phyloP scores from a whole-genome alignment of 2,329 filamentous ascomycete genomes.

The Calonectria henricotiae region DNA sequence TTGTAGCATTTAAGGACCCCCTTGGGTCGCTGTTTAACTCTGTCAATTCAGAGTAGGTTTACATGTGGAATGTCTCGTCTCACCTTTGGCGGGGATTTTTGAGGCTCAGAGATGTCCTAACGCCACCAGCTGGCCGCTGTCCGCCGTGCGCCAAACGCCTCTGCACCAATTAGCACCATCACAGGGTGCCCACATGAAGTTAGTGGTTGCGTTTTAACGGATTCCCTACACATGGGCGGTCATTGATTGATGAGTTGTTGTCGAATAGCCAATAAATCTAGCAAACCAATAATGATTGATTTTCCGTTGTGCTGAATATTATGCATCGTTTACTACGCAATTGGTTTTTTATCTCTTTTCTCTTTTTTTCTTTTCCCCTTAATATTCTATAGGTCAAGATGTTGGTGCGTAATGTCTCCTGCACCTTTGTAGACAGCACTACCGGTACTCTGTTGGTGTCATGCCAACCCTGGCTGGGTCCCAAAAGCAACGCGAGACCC shows the following conservation, averaged over 20 bases:
- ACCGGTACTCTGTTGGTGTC: not conserved
- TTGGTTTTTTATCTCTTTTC: too few species aligned
- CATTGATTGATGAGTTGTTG: too few species aligned
- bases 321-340: too few species aligned
- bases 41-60: not conserved
- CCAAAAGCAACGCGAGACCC: slow-evolving; percentile 1
- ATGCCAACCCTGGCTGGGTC: not conserved
- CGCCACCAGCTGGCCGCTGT: not conserved
- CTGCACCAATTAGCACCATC: slow-evolving; percentile 2
- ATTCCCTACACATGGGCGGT: too few species aligned
- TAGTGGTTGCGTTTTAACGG: not conserved
- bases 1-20: not conserved
- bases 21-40: not conserved
- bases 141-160: slow-evolving; percentile 4
- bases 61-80: not conserved
- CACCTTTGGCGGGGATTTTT: not conserved
- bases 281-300: too few species aligned
- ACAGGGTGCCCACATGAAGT: not conserved
- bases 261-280: too few species aligned
- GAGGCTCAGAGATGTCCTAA: not conserved
- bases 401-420: too few species aligned
- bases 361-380: too few species aligned
- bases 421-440: too few species aligned
- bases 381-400: too few species aligned
- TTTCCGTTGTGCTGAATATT: too few species aligned